Evolutionary conservation across 208 protist species (phyloP), one percentile per base, ranked within the genome.

Genomic region (Porcisia deanei): DNA sequence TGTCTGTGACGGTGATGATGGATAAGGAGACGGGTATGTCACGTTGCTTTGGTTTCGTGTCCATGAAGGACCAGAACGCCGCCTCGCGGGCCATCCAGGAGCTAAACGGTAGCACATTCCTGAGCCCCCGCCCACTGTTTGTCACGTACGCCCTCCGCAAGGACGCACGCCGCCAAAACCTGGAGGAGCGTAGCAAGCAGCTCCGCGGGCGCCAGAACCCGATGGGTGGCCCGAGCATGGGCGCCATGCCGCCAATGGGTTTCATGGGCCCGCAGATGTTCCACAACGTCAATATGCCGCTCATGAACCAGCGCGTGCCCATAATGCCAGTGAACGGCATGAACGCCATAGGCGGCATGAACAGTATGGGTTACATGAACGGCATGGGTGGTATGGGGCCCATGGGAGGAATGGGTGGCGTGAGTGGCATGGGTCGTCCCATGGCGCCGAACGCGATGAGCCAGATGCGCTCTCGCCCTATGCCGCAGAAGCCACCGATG

Each of bases 11-110:
- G 65, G 97, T 99, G 39, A 99, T 99, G 98, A 84, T 76, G 58
- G 98, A 99, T 86, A 94, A 98, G 65, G 97, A 98, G 59, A 93
- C 93, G 10, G 86, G 85, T 69, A 66, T 91, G 69, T 97, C 92
- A 59, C 93, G 88, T 73, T 99, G 98, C 88, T 99, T 99, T 85
- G 99, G 99, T 64, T 99, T 99, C 76, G 98, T 99, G 39, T 99
- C 98, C 70, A 99, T 99, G 90, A 93, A 94, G 77, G 91, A 91
- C 54, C 87, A 98, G 68, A 97, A 96, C 77, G 98, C 99, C 68
- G 99, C 99, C 67, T 91, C 88, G 69, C 88, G 95, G 79, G 99
- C 98, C 59, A 98, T 99, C 72, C 90, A 94, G 54, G 97, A 99
- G 81, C 98, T 99, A 83, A 98, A 99, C 90, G 97, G 98, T 84